Conservation (phyloP, 2,329 filamentous ascomycete species). For the Sclerotinia glacialis region DNA sequence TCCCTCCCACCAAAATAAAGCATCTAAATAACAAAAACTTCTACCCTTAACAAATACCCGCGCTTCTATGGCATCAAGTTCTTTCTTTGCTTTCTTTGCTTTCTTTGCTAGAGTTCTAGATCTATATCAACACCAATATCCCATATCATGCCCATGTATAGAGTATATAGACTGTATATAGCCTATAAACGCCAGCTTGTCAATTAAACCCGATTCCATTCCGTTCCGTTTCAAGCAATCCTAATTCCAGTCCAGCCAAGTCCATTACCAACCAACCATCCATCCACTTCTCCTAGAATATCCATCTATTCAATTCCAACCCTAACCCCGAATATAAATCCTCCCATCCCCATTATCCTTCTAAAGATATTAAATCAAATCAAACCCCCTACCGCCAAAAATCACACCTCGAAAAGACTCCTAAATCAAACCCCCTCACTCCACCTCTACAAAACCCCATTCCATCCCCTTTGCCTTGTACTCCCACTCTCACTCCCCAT, state of each 20-base stretch:
- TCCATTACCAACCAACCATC: not conserved
- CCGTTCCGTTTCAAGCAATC: not conserved
- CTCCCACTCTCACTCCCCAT: not conserved
- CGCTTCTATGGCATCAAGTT: too few relatives aligned
- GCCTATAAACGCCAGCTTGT: not conserved
- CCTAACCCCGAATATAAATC: not conserved
- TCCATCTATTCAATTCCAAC: conserved; percentile 10
- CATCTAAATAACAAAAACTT: too few relatives aligned
- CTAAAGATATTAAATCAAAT: not conserved
- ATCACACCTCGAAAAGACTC: not conserved
- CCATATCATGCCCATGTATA: not conserved
- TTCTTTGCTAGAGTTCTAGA: too few relatives aligned
- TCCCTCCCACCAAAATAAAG: too few relatives aligned
- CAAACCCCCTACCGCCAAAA: not conserved
- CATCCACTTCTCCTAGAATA: not conserved
- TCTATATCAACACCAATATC: too few relatives aligned
- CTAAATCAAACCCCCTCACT: not conserved
- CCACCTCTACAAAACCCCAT: not conserved
- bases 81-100: too few relatives aligned
- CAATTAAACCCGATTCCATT: not conserved
- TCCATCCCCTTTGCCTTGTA: too few relatives aligned
- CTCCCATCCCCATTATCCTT: not conserved
- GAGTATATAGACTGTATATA: not conserved
- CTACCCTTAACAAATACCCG: too few relatives aligned
- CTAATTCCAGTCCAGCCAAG: not conserved